Evolutionary conservation across 2,329 filamentous ascomycete species (phyloP).

Genomic region (Coleophoma crateriformis): DNA sequence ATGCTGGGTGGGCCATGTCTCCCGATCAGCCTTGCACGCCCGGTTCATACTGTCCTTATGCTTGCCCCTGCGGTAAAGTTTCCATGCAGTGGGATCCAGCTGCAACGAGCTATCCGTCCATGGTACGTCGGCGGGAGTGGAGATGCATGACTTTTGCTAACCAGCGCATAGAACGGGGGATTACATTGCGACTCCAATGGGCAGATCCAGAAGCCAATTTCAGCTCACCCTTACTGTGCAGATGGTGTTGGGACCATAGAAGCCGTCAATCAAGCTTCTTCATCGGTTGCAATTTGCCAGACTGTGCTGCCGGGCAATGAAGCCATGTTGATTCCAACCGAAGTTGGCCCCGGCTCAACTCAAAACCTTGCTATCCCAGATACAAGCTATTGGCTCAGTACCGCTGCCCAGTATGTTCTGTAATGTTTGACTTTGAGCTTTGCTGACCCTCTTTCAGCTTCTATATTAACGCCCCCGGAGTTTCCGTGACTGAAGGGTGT

Average conservation of each 20-base stretch:
- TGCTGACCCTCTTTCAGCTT: slow-evolving; percentile 41
- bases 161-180: slow-evolving; percentile 56
- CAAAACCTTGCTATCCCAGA: slow-evolving; percentile 60
- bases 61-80: slow-evolving; percentile 69
- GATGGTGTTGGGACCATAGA: slow-evolving; percentile 60
- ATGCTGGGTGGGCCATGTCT: slow-evolving; percentile 76
- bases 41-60: slow-evolving; percentile 69
- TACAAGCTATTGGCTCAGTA: slow-evolving; percentile 63
- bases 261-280: slow-evolving; percentile 60
- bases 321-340: slow-evolving; percentile 77
- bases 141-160: slow-evolving; percentile 6
- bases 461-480: slow-evolving; percentile 74
- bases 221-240: slow-evolving; percentile 62
- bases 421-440: slow-evolving; percentile 2
- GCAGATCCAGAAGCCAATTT: slow-evolving; percentile 63
- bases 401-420: slow-evolving; percentile 64
- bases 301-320: slow-evolving; percentile 76
- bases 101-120: slow-evolving; percentile 65
- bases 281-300: slow-evolving; percentile 67
- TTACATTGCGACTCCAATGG: slow-evolving; percentile 66
- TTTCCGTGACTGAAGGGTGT: slow-evolving; percentile 54
- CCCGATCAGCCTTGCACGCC: slow-evolving; percentile 65
- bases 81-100: slow-evolving; percentile 74
- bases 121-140: slow-evolving; percentile 44
- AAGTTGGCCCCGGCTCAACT: slow-evolving; percentile 47